Evolutionary conservation across 495 filamentous ascomycete species (phyloP).

Genomic region (Xylaria flabelliformis): DNA sequence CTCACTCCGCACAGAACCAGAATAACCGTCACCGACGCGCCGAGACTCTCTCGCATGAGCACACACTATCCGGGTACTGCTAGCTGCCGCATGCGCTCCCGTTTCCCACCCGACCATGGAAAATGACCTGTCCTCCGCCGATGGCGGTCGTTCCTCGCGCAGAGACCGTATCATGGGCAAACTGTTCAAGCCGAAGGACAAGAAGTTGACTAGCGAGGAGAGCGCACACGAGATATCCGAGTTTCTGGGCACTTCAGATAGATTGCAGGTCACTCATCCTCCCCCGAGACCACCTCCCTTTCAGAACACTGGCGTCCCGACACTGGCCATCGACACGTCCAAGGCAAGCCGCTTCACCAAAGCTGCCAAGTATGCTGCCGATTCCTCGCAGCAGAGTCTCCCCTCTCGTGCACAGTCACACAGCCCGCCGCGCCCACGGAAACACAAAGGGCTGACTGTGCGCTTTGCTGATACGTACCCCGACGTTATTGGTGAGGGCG

Average conservation of each 20-base stretch:
- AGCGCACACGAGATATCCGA: conserved; percentile 49
- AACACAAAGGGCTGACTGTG: conserved; percentile 69
- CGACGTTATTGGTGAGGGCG: conserved; percentile 84
- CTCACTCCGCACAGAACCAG: not conserved
- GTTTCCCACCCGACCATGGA: conserved; percentile 45
- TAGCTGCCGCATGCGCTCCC: conserved; percentile 16
- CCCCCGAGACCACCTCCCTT: conserved; percentile 36
- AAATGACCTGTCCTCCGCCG: conserved; percentile 47
- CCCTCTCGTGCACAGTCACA: conserved; percentile 39
- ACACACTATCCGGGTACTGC: not conserved
- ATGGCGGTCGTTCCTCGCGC: conserved; percentile 48
- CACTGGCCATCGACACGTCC: conserved; percentile 55
- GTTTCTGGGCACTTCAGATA: conserved; percentile 54
- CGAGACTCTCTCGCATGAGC: conserved; percentile 15
- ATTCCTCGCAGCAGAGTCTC: conserved; percentile 41
- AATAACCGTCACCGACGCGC: not conserved
- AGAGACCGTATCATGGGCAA: conserved; percentile 58
- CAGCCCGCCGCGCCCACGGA: conserved; percentile 43
- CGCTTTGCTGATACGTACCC: conserved; percentile 70
- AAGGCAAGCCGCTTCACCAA: conserved; percentile 54
- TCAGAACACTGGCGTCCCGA: conserved; percentile 37
- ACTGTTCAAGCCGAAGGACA: conserved; percentile 52
- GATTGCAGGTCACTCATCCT: conserved; percentile 48
- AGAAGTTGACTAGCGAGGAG: conserved; percentile 49
- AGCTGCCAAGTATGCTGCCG: conserved; percentile 44